Percentiles rank a stretch among this genome's conserved stretches.
Evolutionary conservation across 768 basidiomycete species (phyloP).

Genomic region (Solioccasus polychromus): DNA sequence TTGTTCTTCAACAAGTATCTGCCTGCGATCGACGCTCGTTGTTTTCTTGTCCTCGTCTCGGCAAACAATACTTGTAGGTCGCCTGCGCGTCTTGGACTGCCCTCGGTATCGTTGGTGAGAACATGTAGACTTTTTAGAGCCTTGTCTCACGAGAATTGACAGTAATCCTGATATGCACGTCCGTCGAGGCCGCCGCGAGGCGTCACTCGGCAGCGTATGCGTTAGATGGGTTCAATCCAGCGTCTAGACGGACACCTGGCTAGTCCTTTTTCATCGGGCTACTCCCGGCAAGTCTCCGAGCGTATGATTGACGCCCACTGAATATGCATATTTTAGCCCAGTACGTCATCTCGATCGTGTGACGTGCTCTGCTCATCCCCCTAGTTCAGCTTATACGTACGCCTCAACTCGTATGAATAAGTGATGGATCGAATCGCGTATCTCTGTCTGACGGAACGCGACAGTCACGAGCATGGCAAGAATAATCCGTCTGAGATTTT

Average conservation of each 20-base stretch:
- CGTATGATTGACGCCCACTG: not conserved
- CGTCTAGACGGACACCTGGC: constrained; percentile 64
- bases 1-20: constrained; percentile 54
- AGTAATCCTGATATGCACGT: constrained; percentile 59
- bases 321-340: constrained; percentile 23
- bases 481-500: constrained; percentile 55
- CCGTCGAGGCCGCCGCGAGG: constrained; percentile 54
- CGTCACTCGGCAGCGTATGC: constrained; percentile 55
- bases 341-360: constrained; percentile 12
- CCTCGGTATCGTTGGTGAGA: constrained; percentile 49
- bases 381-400: constrained; percentile 49
- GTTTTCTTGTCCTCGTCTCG: too few relatives aligned
- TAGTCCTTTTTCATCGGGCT: constrained; percentile 71
- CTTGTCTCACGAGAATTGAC: constrained; percentile 14
- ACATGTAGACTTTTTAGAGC: not conserved
- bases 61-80: constrained; percentile 38
- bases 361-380: not conserved
- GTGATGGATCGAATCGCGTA: constrained; percentile 6
- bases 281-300: constrained; percentile 43
- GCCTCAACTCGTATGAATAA: constrained; percentile 62
- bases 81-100: constrained; percentile 64
- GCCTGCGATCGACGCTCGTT: constrained; percentile 47
- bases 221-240: constrained; percentile 55
- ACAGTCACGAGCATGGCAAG: constrained; percentile 65
- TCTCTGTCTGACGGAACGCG: constrained; percentile 1